Evolutionary conservation across 306 rosid species (phyloP).

Genomic region (Cicer cuneatum): DNA sequence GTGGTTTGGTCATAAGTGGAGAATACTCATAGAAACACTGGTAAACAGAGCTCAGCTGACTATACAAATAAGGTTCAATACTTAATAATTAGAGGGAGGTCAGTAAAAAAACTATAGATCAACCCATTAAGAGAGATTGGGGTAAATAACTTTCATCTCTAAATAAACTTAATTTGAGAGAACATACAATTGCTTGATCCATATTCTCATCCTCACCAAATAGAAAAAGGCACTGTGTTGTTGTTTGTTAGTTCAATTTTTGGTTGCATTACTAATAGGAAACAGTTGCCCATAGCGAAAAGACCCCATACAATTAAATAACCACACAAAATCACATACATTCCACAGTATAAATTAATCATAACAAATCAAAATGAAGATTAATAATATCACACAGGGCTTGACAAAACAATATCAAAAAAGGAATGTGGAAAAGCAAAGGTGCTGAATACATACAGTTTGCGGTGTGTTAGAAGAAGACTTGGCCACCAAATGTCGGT

Average conservation of each 20-base stretch:
- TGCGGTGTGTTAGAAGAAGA: conserved; percentile 56
- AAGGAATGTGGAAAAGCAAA: conserved; percentile 24
- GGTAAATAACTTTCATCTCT: background rate
- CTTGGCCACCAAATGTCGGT: conserved; percentile 66
- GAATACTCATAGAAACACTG: background rate
- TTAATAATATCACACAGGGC: conserved; percentile 2
- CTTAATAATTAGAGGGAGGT: background rate
- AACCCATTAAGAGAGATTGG: background rate
- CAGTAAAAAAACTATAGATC: background rate
- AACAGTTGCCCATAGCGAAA: background rate
- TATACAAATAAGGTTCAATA: background rate
- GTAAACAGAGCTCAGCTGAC: background rate
- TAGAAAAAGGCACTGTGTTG: background rate
- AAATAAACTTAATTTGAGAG: background rate
- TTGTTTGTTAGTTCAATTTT: background rate
- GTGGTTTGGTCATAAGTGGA: background rate
- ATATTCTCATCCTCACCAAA: background rate
- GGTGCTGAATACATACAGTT: conserved; percentile 53
- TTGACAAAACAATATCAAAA: background rate
- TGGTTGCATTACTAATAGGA: background rate
- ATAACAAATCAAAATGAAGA: conserved; percentile 15
- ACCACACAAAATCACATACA: background rate
- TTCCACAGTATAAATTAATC: conserved; percentile 15
- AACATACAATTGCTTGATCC: background rate
- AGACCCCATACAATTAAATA: conserved; percentile 4